These are phyloP conservation scores for Oryza meyeriana DNA, from an alignment of 176 grass and related monocot genomes.

Conservation along the genomic window DNA sequence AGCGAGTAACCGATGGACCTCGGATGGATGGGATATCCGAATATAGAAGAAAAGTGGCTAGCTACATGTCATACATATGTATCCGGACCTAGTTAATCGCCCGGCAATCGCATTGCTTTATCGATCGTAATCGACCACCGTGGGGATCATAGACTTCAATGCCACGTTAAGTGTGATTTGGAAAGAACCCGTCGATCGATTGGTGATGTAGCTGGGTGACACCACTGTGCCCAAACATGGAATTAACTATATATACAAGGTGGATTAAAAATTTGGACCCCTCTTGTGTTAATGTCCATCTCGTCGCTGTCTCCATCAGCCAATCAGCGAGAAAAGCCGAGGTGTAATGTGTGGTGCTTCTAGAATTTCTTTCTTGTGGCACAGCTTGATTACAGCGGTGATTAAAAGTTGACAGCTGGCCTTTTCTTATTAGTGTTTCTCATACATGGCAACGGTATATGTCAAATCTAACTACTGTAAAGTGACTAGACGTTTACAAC, in stretches of 20 bases:
- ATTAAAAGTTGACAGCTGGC: not conserved
- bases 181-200: not conserved
- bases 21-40: not conserved
- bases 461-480: not conserved
- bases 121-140: slow-evolving; percentile 8
- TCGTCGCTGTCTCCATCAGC: slow-evolving; percentile 19
- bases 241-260: not conserved
- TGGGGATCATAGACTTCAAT: slow-evolving; percentile 23
- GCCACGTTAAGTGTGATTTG: slow-evolving; percentile 12
- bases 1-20: too few relatives aligned
- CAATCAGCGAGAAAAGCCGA: not conserved
- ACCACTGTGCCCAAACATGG: slow-evolving; percentile 10
- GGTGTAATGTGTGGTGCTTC: not conserved
- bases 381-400: slow-evolving; percentile 8
- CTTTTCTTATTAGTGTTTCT: not conserved
- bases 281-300: not conserved
- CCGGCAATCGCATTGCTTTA: slow-evolving; percentile 11
- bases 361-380: slow-evolving; percentile 9
- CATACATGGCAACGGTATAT: not conserved
- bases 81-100: not conserved
- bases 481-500: not conserved
- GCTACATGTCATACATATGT: too few relatives aligned
- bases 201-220: not conserved
- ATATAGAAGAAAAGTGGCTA: not conserved
- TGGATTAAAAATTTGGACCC: not conserved